Evolutionary conservation across 169 alveolate species (phyloP).

Genomic region (Toxoplasma gondii): DNA sequence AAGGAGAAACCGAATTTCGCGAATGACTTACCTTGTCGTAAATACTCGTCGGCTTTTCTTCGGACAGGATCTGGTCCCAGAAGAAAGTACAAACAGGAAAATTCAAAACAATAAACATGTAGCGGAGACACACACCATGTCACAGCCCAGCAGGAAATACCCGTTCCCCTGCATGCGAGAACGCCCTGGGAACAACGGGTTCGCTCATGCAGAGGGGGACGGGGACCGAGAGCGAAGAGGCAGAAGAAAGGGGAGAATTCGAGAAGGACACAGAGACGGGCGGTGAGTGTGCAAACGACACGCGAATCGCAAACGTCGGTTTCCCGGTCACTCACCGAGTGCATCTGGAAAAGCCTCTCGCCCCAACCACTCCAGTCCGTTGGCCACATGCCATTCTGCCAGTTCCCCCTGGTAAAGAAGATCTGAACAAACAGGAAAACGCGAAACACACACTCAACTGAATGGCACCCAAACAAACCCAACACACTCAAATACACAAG

Average conservation of each 20-base stretch:
- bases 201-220: too few relatives aligned
- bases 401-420: not conserved
- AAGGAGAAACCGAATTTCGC: not conserved
- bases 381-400: not conserved
- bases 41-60: not conserved
- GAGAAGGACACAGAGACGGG: not conserved
- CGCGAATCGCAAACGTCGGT: not conserved
- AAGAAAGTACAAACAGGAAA: too few relatives aligned
- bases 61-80: not conserved
- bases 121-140: too few relatives aligned
- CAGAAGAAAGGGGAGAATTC: not conserved
- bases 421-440: not conserved
- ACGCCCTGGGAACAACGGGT: not conserved
- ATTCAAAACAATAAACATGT: too few relatives aligned
- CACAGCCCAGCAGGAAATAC: too few relatives aligned
- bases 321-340: not conserved
- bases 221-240: not conserved
- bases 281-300: not conserved
- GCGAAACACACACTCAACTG: not conserved
- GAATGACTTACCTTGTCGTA: not conserved
- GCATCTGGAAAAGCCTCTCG: not conserved
- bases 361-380: slow-evolving; percentile 2
- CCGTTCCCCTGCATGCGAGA: too few relatives aligned
- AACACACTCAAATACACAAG: not conserved
- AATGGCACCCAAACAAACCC: not conserved